Percentiles rank a stretch among this genome's conserved stretches.
phyloP scores from a whole-genome alignment of 169 alveolate genomes.

The Eimeria sp. region DNA sequence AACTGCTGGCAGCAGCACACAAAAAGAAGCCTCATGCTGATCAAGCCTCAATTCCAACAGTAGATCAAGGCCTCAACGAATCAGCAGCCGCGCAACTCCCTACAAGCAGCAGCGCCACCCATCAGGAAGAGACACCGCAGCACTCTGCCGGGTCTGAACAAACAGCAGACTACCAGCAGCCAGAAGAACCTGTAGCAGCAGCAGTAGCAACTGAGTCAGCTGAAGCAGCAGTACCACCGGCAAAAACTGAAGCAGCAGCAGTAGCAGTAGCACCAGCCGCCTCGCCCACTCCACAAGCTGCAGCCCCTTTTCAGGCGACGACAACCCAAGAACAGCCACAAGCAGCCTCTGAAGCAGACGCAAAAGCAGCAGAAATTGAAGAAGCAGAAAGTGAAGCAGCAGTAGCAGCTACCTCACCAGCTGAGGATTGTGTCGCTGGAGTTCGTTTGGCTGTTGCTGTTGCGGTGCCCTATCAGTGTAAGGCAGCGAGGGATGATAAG shows the following conservation, averaged over 20 bases:
- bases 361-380: not conserved
- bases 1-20: conserved; percentile 1
- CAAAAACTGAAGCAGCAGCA: not conserved
- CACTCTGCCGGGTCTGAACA: too few relatives aligned
- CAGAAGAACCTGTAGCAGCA: not conserved
- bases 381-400: not conserved
- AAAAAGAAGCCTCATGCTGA: not conserved
- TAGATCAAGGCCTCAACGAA: not conserved
- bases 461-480: not conserved
- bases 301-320: not conserved
- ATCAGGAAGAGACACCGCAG: not conserved
- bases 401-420: not conserved
- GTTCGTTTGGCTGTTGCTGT: not conserved
- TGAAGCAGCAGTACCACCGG: not conserved
- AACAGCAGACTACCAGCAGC: not conserved
- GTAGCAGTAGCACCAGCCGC: not conserved
- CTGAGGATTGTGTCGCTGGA: not conserved
- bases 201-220: not conserved
- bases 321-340: not conserved
- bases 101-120: not conserved
- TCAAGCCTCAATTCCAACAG: not conserved
- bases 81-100: not conserved
- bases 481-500: not conserved
- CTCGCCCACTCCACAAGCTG: not conserved
- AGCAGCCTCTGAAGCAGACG: not conserved